These are phyloP conservation scores for Lavandula angustifolia DNA, from an alignment of 257 asterid genomes.

Conservation along the genomic window DNA sequence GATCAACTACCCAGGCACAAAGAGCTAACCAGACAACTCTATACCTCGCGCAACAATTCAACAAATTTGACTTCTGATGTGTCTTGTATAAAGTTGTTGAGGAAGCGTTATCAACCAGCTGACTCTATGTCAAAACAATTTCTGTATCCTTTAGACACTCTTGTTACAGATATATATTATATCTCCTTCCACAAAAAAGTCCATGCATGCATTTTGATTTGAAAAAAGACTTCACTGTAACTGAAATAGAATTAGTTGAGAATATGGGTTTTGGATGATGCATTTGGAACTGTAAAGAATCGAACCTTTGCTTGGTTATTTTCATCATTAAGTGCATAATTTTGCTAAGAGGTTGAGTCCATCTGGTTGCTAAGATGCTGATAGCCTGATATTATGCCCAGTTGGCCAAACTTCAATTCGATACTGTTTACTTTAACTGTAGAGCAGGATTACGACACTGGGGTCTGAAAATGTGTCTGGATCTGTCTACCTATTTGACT, in stretches of 20 bases:
- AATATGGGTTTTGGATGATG: constrained; percentile 16
- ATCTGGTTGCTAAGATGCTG: not conserved
- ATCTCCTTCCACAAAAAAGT: not conserved
- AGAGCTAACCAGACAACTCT: constrained; percentile 42
- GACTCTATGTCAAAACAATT: constrained; percentile 46
- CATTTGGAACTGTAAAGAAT: constrained; percentile 1
- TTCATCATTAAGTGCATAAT: constrained; percentile 19
- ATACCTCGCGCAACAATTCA: constrained; percentile 44
- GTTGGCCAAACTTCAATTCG: constrained; percentile 19
- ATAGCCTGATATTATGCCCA: not conserved
- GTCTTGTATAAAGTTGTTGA: constrained; percentile 62
- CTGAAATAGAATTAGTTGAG: constrained; percentile 1
- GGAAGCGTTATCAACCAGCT: constrained; percentile 37
- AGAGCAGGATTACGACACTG: constrained; percentile 73
- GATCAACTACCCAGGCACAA: constrained; percentile 39
- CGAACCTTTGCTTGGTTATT: constrained; percentile 12
- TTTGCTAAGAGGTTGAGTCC: constrained; percentile 18
- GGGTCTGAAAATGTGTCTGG: constrained; percentile 79
- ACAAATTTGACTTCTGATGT: constrained; percentile 57
- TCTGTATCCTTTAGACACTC: constrained; percentile 68
- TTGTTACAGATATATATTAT: constrained; percentile 3
- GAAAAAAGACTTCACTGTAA: not conserved
- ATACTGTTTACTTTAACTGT: constrained; percentile 40
- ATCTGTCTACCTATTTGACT: constrained; percentile 61
- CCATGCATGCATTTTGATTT: constrained; percentile 10